Conservation (phyloP, 2,329 filamentous ascomycete species). For the Fusarium nanum region DNA sequence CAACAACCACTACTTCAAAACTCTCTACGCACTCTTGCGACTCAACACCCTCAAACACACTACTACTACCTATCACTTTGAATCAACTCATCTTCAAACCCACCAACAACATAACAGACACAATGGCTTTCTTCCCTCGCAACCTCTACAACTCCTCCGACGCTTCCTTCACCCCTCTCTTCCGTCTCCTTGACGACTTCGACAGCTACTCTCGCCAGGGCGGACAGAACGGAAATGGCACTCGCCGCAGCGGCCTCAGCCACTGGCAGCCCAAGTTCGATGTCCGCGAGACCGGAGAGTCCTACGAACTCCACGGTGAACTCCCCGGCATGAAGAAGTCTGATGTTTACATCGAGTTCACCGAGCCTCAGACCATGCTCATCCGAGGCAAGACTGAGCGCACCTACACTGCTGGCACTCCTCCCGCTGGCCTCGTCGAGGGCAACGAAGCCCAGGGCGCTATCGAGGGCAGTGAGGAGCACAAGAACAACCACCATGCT, state of each 20-base stretch:
- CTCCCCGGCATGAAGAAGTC: constrained; percentile 81
- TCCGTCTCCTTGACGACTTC: constrained; percentile 73
- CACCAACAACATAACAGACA: constrained; percentile 49
- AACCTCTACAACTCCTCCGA: constrained; percentile 61
- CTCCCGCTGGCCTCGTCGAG: constrained; percentile 60
- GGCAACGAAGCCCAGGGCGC: constrained; percentile 51
- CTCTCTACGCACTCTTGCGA: constrained; percentile 42
- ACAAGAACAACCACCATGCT: constrained; percentile 63
- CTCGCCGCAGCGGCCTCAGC: constrained; percentile 51
- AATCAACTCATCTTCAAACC: constrained; percentile 42
- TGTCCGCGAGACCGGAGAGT: constrained; percentile 73
- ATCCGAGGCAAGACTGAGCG: constrained; percentile 78
- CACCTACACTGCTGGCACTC: constrained; percentile 67
- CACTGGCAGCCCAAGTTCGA: constrained; percentile 83
- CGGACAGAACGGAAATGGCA: constrained; percentile 21
- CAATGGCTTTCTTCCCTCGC: constrained; percentile 71
- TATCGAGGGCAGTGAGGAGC: constrained; percentile 55
- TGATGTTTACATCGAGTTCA: constrained; percentile 81
- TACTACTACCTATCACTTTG: constrained; percentile 39
- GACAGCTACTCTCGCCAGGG: constrained; percentile 64
- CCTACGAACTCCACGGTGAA: constrained; percentile 84
- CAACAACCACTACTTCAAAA: constrained; percentile 8
- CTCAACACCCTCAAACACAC: constrained; percentile 37
- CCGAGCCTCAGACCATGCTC: constrained; percentile 77
- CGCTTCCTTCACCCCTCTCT: constrained; percentile 68